Evolutionary conservation across 129 eudicot genomes (phyloP).

Genomic region (Lactuca sativa): DNA sequence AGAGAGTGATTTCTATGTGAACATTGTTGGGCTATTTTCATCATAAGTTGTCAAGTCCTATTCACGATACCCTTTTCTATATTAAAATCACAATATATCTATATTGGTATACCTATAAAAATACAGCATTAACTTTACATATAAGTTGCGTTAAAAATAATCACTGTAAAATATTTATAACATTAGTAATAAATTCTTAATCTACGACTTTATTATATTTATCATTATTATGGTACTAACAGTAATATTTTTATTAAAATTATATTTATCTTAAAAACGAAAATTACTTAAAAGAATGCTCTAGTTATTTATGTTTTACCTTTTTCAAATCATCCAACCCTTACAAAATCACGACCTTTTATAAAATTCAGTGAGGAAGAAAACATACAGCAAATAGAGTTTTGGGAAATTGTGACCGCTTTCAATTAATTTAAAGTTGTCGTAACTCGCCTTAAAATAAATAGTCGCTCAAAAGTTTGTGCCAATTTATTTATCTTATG

Average conservation of each 20-base stretch:
- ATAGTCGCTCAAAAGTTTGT: background rate
- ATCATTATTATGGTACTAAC: no score
- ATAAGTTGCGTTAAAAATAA: no score
- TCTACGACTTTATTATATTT: background rate
- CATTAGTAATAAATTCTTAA: background rate
- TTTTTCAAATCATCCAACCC: no score
- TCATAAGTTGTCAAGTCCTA: slow-evolving; percentile 3
- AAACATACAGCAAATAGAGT: background rate
- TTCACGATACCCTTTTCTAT: background rate
- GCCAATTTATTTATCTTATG: background rate
- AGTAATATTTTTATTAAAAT: no score
- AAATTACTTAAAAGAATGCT: no score
- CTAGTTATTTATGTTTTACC: no score
- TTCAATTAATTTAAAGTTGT: background rate
- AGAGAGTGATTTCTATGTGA: background rate
- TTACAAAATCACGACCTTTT: no score
- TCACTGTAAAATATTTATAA: background rate
- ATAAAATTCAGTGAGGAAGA: background rate
- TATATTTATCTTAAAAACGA: no score
- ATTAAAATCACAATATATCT: background rate
- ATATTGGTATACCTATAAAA: background rate
- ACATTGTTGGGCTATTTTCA: slow-evolving; percentile 18
- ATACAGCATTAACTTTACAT: background rate
- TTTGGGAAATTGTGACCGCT: background rate
- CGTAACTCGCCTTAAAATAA: background rate